phyloP scores from a whole-genome alignment of 768 basidiomycete species.

The Boletus coccyginus region DNA sequence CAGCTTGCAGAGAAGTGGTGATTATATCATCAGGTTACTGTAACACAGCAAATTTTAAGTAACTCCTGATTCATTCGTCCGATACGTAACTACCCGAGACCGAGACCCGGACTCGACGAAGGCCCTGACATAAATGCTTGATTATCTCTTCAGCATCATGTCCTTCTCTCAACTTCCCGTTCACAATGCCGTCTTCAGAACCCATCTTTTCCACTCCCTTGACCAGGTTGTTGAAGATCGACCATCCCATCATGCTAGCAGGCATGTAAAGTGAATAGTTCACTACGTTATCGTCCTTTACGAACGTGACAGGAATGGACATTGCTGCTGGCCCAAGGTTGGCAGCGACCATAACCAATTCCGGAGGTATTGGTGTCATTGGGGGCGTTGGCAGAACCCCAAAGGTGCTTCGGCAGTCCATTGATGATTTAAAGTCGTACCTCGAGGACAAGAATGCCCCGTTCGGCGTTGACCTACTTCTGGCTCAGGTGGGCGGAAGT shows the following conservation, averaged over 20 bases:
- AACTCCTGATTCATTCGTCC: no score
- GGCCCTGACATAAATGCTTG: no score
- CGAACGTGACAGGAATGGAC: conserved; percentile 52
- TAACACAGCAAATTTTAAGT: background rate
- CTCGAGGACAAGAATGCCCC: conserved; percentile 75
- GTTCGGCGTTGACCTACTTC: conserved; percentile 79
- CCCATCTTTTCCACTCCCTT: conserved; percentile 71
- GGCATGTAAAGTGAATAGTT: conserved; percentile 33
- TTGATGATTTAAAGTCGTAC: conserved; percentile 70
- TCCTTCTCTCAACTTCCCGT: background rate
- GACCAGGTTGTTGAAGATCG: conserved; percentile 72
- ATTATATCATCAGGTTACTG: conserved; percentile 19
- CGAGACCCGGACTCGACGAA: no score
- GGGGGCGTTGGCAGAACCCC: conserved; percentile 78
- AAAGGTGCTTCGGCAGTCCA: conserved; percentile 61
- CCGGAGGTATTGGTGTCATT: conserved; percentile 86
- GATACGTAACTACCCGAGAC: no score
- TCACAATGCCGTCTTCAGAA: conserved; percentile 61
- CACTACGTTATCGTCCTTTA: background rate
- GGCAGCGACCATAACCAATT: conserved; percentile 89
- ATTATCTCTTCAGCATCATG: background rate
- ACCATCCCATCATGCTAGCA: conserved; percentile 84
- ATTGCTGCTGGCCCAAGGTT: conserved; percentile 82
- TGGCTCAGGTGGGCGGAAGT: conserved; percentile 78
- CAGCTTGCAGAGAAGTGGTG: background rate